Evolutionary conservation across 208 protist species (phyloP).

Genomic region (Trypanosoma melophagium): DNA sequence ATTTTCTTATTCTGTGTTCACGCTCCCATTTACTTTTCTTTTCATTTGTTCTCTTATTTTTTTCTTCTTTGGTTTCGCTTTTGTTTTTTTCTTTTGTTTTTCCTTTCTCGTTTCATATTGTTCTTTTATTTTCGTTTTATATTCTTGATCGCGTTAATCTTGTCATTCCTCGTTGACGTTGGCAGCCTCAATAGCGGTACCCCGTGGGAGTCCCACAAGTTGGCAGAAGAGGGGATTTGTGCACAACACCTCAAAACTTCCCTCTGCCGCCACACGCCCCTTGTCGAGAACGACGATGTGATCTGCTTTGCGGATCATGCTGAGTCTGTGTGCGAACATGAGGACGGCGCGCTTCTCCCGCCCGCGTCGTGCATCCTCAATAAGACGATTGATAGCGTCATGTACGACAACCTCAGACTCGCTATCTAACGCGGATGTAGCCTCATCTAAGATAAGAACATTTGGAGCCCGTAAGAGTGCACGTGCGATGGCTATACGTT

Average conservation of each 20-base stretch:
- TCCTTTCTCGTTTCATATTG: background rate
- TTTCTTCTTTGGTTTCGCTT: too few species aligned
- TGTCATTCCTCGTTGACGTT: background rate
- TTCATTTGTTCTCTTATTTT: too few species aligned
- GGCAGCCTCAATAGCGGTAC: background rate
- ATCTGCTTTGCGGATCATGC: constrained; percentile 86
- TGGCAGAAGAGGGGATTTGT: constrained; percentile 62
- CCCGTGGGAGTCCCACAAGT: constrained; percentile 46
- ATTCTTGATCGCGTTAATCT: constrained; percentile 2
- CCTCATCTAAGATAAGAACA: constrained; percentile 93
- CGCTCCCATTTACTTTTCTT: too few species aligned
- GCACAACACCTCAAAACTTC: constrained; percentile 71
- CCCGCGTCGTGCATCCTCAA: constrained; percentile 57
- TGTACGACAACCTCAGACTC: constrained; percentile 90
- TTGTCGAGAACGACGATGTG: constrained; percentile 87
- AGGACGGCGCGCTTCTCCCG: constrained; percentile 70
- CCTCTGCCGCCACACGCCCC: constrained; percentile 65
- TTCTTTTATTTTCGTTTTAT: background rate
- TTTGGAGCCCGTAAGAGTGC: constrained; percentile 82
- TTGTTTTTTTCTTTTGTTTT: too few species aligned
- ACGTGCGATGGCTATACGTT: constrained; percentile 93
- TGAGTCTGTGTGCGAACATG: constrained; percentile 89
- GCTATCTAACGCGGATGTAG: constrained; percentile 88
- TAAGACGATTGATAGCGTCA: constrained; percentile 74
- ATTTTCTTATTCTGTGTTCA: too few species aligned